A percentile compares a stretch with the other conserved stretches of the same genome.
phyloP scores from a whole-genome alignment of 2,329 filamentous ascomycete species.

The Diaporthe sp. region DNA sequence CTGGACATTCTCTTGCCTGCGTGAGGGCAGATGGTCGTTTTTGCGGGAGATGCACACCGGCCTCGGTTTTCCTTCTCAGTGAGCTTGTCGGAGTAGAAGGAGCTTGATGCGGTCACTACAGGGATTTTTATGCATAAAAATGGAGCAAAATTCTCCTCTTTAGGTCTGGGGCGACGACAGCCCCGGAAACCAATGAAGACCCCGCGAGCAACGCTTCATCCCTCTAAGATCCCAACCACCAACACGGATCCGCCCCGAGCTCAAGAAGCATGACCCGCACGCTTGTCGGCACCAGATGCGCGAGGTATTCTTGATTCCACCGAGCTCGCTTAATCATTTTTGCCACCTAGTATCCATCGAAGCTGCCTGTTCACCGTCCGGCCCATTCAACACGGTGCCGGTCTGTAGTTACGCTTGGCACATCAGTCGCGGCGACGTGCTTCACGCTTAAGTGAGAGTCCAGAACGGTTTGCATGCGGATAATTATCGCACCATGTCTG shows the following conservation, averaged over 20 bases:
- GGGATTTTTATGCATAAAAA: conserved; percentile 5
- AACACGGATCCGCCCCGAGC: conserved; percentile 4
- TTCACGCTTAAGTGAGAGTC: background rate
- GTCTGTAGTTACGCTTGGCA: background rate
- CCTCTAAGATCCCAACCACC: background rate
- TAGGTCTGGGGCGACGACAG: background rate
- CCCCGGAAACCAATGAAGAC: background rate
- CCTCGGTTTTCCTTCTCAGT: background rate
- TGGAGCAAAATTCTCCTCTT: background rate
- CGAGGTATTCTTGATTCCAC: background rate
- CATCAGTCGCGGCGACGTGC: background rate
- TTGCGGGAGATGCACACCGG: background rate
- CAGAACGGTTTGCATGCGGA: background rate
- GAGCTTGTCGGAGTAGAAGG: background rate
- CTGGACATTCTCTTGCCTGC: background rate
- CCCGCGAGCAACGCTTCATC: background rate
- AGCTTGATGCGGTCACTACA: conserved; percentile 14
- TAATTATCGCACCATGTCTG: background rate
- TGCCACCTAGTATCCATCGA: background rate
- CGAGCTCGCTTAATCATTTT: too few species aligned
- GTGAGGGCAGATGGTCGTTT: background rate
- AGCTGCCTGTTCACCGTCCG: background rate
- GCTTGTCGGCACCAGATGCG: background rate
- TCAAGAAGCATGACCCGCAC: background rate
- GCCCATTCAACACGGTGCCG: background rate